Conservation (phyloP, 2,329 filamentous ascomycete species). For the Didymella sp. region DNA sequence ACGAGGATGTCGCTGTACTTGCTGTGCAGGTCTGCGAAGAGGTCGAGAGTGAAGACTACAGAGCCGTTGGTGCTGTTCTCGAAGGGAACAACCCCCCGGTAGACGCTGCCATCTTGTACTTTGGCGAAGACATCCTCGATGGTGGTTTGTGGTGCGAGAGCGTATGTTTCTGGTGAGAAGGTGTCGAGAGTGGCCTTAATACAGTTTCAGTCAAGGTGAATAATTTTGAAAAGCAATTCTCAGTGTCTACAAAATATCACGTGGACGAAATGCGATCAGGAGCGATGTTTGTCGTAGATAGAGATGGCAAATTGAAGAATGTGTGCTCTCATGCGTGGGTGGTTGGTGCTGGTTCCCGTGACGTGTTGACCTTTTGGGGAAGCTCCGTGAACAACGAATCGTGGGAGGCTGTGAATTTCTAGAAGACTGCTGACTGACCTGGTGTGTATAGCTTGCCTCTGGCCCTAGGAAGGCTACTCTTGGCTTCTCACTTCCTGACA, state of each 20-base stretch:
- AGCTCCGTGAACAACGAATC: neutral
- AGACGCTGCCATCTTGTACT: constrained; percentile 70
- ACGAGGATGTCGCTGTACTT: constrained; percentile 74
- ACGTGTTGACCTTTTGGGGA: constrained; percentile 8
- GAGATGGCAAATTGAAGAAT: neutral
- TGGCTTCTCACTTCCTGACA: constrained; percentile 26
- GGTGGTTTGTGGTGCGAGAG: constrained; percentile 53
- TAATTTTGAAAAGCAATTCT: neutral
- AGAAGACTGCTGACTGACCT: constrained; percentile 55
- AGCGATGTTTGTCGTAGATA: too few species aligned
- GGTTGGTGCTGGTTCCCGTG: neutral
- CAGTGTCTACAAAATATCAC: neutral
- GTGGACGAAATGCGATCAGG: neutral
- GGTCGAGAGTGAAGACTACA: constrained; percentile 87
- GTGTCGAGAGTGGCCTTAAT: constrained; percentile 62
- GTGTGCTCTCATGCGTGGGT: neutral
- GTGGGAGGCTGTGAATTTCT: neutral
- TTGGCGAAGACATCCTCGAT: constrained; percentile 77
- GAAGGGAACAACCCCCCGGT: constrained; percentile 86
- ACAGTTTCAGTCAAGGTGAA: constrained; percentile 1
- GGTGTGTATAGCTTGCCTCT: constrained; percentile 71
- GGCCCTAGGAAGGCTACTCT: constrained; percentile 68
- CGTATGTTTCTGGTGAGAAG: constrained; percentile 51
- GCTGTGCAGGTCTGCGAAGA: constrained; percentile 76
- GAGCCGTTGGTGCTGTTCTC: constrained; percentile 96